These are phyloP conservation scores for Wickerhamiella musiphila DNA, from an alignment of 805 yeast genomes.

Conservation along the genomic window DNA sequence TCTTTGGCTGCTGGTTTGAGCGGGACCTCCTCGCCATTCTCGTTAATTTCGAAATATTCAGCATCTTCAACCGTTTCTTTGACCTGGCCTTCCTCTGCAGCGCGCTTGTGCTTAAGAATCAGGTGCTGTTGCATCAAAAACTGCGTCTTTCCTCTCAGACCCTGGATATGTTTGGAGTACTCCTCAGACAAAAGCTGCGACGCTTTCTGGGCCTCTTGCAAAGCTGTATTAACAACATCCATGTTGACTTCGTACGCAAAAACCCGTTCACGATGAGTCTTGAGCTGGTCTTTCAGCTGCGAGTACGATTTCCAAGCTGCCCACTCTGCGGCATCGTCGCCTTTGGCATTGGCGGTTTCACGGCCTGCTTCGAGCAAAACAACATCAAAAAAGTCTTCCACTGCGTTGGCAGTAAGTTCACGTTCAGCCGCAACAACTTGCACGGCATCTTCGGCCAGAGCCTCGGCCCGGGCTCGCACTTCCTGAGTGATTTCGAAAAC, in stretches of 20 bases:
- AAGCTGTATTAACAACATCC: constrained; percentile 12
- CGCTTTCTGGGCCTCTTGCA: constrained; percentile 16
- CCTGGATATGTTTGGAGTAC: constrained; percentile 8
- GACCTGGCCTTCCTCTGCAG: neutral
- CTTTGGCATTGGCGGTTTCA: constrained; percentile 9
- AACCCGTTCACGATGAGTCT: constrained; percentile 8
- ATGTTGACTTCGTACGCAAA: constrained; percentile 13
- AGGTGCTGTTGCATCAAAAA: constrained; percentile 13
- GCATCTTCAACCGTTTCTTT: neutral
- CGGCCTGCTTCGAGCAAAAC: constrained; percentile 15
- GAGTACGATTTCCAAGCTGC: constrained; percentile 12
- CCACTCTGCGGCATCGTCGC: constrained; percentile 29
- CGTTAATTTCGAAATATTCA: too few species aligned
- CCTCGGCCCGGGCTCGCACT: constrained; percentile 15
- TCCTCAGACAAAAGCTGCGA: constrained; percentile 15
- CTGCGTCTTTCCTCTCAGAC: constrained; percentile 13
- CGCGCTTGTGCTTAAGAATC: constrained; percentile 1
- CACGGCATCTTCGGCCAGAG: constrained; percentile 14
- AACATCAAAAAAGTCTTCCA: constrained; percentile 17
- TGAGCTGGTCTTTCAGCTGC: constrained; percentile 12
- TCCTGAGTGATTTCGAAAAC: constrained; percentile 11
- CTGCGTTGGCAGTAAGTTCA: constrained; percentile 15
- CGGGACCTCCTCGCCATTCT: too few species aligned
- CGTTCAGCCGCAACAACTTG: constrained; percentile 11
- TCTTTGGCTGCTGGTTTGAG: too few species aligned